phyloP scores from a whole-genome alignment of 1,284 basidiomycete species.

The Ganoderma meredithae region DNA sequence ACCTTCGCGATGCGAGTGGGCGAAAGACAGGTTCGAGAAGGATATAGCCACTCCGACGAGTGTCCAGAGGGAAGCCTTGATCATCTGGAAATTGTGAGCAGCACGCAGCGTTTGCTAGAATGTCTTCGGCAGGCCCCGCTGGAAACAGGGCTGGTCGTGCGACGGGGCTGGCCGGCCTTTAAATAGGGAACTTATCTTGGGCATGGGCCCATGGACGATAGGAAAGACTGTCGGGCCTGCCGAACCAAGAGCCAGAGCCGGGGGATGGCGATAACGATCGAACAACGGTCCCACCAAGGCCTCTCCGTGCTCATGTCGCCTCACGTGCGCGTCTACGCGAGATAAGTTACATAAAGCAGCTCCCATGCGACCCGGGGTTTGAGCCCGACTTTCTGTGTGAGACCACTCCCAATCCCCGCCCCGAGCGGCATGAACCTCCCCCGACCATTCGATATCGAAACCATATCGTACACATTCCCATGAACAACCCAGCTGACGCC shows the following conservation, averaged over 20 bases:
- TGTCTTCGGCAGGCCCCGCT: neutral
- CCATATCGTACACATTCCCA: neutral
- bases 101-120: neutral
- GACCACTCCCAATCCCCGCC: neutral
- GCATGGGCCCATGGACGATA: slow-evolving; percentile 13
- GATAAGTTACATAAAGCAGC: neutral
- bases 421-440: neutral
- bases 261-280: neutral
- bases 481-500: slow-evolving; percentile 2
- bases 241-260: neutral
- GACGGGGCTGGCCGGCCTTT: neutral
- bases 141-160: neutral
- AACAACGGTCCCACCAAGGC: neutral
- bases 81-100: slow-evolving; percentile 17
- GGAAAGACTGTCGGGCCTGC: slow-evolving; percentile 21
- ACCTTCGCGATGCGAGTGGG: slow-evolving; percentile 16
- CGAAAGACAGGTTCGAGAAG: neutral
- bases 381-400: neutral
- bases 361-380: neutral
- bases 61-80: slow-evolving; percentile 1
- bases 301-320: neutral
- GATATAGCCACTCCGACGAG: slow-evolving; percentile 15
- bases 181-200: slow-evolving; percentile 5
- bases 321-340: slow-evolving; percentile 1
- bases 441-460: neutral